phyloP scores from a whole-genome alignment of 257 asterid species.

The Penstemon davidsonii region DNA sequence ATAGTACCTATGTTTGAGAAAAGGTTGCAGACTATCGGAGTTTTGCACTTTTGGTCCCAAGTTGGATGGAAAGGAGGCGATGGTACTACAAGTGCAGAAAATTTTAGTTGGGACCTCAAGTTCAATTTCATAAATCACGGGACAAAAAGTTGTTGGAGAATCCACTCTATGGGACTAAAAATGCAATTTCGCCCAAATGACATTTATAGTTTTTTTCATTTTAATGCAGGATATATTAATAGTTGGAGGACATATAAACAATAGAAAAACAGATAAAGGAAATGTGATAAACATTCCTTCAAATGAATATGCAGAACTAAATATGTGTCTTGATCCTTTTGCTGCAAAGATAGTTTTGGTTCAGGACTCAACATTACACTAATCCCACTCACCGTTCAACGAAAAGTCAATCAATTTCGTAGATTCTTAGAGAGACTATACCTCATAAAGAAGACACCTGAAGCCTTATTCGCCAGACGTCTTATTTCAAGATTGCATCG shows the following conservation, averaged over 20 bases:
- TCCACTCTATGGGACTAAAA: too few species aligned
- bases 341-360: slow-evolving; percentile 63
- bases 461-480: slow-evolving; percentile 44
- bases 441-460: slow-evolving; percentile 58
- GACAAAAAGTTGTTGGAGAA: too few species aligned
- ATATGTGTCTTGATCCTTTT: slow-evolving; percentile 81
- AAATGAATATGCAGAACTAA: slow-evolving; percentile 65
- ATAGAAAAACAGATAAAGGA: slow-evolving; percentile 43
- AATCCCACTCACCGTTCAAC: slow-evolving; percentile 67
- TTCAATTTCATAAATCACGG: too few species aligned
- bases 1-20: too few species aligned
- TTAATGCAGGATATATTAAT: slow-evolving; percentile 58
- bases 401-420: slow-evolving; percentile 40
- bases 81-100: too few species aligned
- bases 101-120: too few species aligned
- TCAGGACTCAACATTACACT: slow-evolving; percentile 60
- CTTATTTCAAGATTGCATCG: slow-evolving; percentile 54
- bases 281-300: slow-evolving; percentile 62
- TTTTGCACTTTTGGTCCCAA: too few species aligned
- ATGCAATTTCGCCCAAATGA: background rate
- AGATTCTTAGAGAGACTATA: slow-evolving; percentile 33
- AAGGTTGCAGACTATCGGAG: too few species aligned
- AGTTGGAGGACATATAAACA: slow-evolving; percentile 72
- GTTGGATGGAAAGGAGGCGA: too few species aligned
- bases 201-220: background rate